A percentile compares a stretch with the other conserved stretches of the same genome.
Conservation (phyloP, 1,284 basidiomycete species). For the Puccinia horiana region DNA sequence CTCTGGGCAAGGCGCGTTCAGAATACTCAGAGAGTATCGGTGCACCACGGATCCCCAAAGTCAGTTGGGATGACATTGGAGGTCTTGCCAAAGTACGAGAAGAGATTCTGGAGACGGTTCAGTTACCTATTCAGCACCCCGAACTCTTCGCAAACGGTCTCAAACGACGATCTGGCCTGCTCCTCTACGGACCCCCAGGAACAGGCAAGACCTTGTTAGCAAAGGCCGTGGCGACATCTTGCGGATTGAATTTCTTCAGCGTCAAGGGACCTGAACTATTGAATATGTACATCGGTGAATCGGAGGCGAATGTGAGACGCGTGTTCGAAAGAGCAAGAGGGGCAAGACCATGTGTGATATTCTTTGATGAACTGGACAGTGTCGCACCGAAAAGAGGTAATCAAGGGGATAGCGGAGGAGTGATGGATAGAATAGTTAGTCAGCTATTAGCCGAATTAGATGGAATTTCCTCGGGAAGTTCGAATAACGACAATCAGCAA, state of each 20-base stretch:
- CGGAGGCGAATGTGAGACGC: constrained; percentile 61
- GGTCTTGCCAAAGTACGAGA: constrained; percentile 83
- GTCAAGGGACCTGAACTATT: constrained; percentile 62
- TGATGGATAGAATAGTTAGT: constrained; percentile 62
- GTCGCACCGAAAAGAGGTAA: constrained; percentile 62
- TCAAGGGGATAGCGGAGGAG: constrained; percentile 62
- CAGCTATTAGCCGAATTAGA: constrained; percentile 62
- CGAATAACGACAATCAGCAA: constrained; percentile 13
- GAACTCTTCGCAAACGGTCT: constrained; percentile 89
- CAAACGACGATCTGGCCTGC: constrained; percentile 86
- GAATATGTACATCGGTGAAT: constrained; percentile 63
- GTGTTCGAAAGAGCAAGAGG: constrained; percentile 61
- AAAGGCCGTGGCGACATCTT: constrained; percentile 62
- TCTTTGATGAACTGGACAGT: constrained; percentile 62
- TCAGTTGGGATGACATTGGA: constrained; percentile 97
- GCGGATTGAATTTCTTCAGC: constrained; percentile 62
- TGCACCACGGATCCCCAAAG: constrained; percentile 92
- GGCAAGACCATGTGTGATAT: constrained; percentile 62
- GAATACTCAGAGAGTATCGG: constrained; percentile 90
- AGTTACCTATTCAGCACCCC: constrained; percentile 89
- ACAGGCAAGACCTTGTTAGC: constrained; percentile 62
- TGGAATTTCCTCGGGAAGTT: constrained; percentile 58
- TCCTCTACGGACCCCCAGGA: constrained; percentile 61
- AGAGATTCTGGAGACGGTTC: constrained; percentile 95
- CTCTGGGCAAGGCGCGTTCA: constrained; percentile 73